Evolutionary conservation across 2,329 filamentous ascomycete species (phyloP).

Genomic region (Zasmidium citrigriseum): DNA sequence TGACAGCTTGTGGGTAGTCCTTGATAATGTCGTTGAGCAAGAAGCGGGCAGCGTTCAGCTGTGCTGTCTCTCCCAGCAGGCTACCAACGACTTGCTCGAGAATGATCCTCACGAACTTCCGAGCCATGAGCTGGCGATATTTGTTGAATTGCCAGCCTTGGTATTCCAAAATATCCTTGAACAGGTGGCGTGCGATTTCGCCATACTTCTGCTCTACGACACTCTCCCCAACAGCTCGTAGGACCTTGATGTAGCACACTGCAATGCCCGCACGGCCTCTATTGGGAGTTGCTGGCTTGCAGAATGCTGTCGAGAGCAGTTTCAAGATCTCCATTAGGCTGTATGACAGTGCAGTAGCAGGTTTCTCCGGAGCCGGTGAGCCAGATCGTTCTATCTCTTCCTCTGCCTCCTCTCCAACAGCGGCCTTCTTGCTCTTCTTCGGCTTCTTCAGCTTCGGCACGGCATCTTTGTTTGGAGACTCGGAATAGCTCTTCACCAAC

Average conservation of each 20-base stretch:
- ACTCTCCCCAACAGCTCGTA: slow-evolving; percentile 76
- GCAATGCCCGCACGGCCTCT: slow-evolving; percentile 79
- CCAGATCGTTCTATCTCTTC: slow-evolving; percentile 73
- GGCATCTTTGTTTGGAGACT: slow-evolving; percentile 53
- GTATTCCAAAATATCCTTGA: slow-evolving; percentile 77
- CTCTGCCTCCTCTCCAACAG: slow-evolving; percentile 58
- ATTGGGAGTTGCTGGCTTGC: slow-evolving; percentile 75
- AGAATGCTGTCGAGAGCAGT: slow-evolving; percentile 78
- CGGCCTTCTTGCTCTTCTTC: slow-evolving; percentile 73
- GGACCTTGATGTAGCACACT: slow-evolving; percentile 80
- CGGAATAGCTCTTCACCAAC: slow-evolving; percentile 79
- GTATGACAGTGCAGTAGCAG: slow-evolving; percentile 68
- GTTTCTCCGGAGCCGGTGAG: slow-evolving; percentile 74
- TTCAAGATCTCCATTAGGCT: slow-evolving; percentile 76
- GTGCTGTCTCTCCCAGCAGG: slow-evolving; percentile 86
- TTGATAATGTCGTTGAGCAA: slow-evolving; percentile 88
- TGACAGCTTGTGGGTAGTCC: slow-evolving; percentile 87
- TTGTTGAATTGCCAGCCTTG: slow-evolving; percentile 77
- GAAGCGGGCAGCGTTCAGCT: slow-evolving; percentile 76
- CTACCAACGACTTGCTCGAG: slow-evolving; percentile 81
- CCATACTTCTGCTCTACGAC: slow-evolving; percentile 82
- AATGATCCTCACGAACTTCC: slow-evolving; percentile 80
- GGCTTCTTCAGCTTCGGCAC: slow-evolving; percentile 65
- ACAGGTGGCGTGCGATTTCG: slow-evolving; percentile 77
- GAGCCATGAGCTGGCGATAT: slow-evolving; percentile 80